Percentiles rank a stretch among this genome's conserved stretches.
Evolutionary conservation across 441 rosid genomes (phyloP).

Genomic region (Euphorbia schlechtendalii): DNA sequence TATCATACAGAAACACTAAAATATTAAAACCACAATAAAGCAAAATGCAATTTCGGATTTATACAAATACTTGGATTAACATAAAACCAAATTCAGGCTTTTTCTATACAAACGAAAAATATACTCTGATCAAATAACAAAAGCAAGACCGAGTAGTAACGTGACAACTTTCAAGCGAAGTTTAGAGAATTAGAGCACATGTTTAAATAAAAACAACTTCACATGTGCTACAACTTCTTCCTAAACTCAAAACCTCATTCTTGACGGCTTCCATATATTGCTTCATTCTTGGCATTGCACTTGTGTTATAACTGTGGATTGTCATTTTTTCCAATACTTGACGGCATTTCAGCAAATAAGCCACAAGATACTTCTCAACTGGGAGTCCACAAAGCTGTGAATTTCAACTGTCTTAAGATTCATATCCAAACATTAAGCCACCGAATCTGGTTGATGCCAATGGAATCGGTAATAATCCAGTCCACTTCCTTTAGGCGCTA

Average conservation of each 20-base stretch:
- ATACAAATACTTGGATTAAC: too few relatives aligned
- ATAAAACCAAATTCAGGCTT: too few relatives aligned
- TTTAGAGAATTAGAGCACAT: too few relatives aligned
- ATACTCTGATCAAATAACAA: too few relatives aligned
- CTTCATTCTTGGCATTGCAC: slow-evolving; percentile 5
- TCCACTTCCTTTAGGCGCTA: slow-evolving; percentile 7
- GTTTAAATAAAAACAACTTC: too few relatives aligned
- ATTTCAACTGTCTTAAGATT: slow-evolving; percentile 1
- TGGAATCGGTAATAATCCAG: background rate
- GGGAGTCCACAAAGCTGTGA: slow-evolving; percentile 7
- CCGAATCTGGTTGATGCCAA: background rate
- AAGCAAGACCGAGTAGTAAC: too few relatives aligned
- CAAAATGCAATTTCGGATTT: too few relatives aligned
- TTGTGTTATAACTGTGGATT: background rate
- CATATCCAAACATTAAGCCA: background rate
- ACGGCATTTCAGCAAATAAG: slow-evolving; percentile 1
- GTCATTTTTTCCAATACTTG: slow-evolving; percentile 3
- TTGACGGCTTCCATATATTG: background rate
- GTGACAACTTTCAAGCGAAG: too few relatives aligned
- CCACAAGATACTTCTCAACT: slow-evolving; percentile 7
- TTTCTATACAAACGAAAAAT: too few relatives aligned
- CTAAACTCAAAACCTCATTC: background rate
- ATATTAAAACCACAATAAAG: too few relatives aligned
- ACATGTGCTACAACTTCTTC: background rate
- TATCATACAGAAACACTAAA: too few relatives aligned